Percentiles rank a stretch among this genome's conserved stretches.
phyloP scores from a whole-genome alignment of 2,329 filamentous ascomycete genomes.

The Fusarium dlaminii region DNA sequence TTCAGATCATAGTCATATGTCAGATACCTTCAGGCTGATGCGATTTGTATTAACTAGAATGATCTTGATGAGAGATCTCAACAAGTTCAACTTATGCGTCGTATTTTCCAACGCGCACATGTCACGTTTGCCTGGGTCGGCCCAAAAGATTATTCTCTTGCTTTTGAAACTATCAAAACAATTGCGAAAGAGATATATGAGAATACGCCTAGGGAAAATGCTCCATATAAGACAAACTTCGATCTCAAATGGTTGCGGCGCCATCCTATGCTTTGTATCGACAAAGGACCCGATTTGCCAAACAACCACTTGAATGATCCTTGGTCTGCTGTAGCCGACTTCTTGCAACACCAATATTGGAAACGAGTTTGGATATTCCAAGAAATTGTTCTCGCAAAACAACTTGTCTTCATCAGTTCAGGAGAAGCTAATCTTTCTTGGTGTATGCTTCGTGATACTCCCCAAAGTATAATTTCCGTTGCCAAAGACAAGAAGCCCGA shows the following conservation, averaged over 20 bases:
- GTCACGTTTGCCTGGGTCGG: not conserved
- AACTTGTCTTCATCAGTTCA: not conserved
- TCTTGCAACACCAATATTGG: slow-evolving; percentile 7
- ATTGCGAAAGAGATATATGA: not conserved
- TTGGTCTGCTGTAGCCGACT: not conserved
- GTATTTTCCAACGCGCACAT: not conserved
- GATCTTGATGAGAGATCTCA: not conserved
- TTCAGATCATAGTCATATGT: not conserved
- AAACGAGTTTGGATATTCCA: slow-evolving; percentile 1
- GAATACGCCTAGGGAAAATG: not conserved
- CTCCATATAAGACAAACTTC: not conserved
- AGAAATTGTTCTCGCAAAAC: not conserved
- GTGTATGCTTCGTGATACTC: not conserved
- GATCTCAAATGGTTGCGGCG: not conserved
- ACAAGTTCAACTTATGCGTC: slow-evolving; percentile 12
- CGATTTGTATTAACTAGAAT: slow-evolving; percentile 5
- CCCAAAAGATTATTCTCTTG: slow-evolving; percentile 5
- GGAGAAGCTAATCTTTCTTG: not conserved
- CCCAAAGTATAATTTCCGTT: not conserved
- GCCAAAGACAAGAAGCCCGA: not conserved
- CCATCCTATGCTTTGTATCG: not conserved
- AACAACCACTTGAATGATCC: not conserved
- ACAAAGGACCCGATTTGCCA: not conserved
- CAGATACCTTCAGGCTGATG: not conserved
- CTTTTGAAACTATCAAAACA: not conserved